Evolutionary conservation across 805 yeast species (phyloP).

Genomic region (Candida caryicola): DNA sequence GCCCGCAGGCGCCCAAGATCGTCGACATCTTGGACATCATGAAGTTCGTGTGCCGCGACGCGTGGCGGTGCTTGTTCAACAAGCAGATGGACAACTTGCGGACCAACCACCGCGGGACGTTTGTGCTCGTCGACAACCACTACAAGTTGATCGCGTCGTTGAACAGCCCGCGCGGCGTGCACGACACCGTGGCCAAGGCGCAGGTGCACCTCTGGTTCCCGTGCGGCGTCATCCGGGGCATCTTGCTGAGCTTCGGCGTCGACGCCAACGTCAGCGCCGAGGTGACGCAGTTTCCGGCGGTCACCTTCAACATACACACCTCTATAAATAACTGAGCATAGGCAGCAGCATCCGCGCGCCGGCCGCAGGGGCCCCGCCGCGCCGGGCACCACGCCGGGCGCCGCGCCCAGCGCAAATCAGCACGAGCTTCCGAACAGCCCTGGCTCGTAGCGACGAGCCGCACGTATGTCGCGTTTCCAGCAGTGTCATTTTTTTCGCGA

Average conservation of each 20-base stretch:
- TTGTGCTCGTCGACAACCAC: conserved; percentile 68
- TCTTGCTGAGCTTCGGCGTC: conserved; percentile 65
- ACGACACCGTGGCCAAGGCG: conserved; percentile 45
- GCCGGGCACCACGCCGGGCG: too few species aligned
- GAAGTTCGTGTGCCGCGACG: conserved; percentile 90
- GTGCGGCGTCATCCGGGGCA: conserved; percentile 73
- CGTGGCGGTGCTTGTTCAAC: conserved; percentile 76
- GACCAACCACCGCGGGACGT: conserved; percentile 87
- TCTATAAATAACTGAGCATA: conserved; percentile 28
- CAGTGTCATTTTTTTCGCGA: too few species aligned
- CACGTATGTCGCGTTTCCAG: too few species aligned
- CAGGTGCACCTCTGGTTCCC: conserved; percentile 64
- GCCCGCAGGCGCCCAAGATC: conserved; percentile 35
- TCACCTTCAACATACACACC: conserved; percentile 72
- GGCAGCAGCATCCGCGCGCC: not conserved
- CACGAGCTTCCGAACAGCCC: too few species aligned
- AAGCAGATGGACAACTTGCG: conserved; percentile 90
- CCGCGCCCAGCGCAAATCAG: too few species aligned
- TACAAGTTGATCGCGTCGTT: conserved; percentile 55
- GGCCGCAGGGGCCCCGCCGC: not conserved
- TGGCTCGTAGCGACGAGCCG: too few species aligned
- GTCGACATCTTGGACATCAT: conserved; percentile 73
- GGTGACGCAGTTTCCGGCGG: conserved; percentile 57
- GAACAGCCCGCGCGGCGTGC: conserved; percentile 41
- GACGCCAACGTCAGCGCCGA: conserved; percentile 66